Evolutionary conservation across 352 stramenopile genomes (phyloP).

Genomic region (Phytophthora ramorum): DNA sequence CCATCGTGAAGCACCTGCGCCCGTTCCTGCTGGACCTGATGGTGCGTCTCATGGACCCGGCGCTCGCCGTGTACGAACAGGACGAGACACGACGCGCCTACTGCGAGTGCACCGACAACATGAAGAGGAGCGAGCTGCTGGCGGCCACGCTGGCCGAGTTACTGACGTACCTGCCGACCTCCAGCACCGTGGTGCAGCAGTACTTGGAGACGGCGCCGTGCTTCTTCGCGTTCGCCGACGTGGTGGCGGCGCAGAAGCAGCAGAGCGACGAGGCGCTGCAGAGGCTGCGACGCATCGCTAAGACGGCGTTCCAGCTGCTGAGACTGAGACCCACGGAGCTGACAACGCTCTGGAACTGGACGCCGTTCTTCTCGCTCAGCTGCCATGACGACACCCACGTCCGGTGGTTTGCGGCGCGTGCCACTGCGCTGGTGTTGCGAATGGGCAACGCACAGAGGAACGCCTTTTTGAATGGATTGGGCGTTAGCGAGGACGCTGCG

Average conservation of each 20-base stretch:
- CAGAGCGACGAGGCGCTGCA: constrained; percentile 35
- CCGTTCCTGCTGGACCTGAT: constrained; percentile 80
- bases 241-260: constrained; percentile 49
- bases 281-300: constrained; percentile 64
- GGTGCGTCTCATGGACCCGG: constrained; percentile 64
- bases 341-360: constrained; percentile 81
- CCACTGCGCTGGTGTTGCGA: constrained; percentile 64
- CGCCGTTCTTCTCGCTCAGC: constrained; percentile 79
- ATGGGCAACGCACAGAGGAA: constrained; percentile 77
- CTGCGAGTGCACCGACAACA: constrained; percentile 49
- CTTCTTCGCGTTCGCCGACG: constrained; percentile 79
- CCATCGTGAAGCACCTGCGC: constrained; percentile 66
- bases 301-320: constrained; percentile 67
- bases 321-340: constrained; percentile 60
- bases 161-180: constrained; percentile 60
- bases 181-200: constrained; percentile 63
- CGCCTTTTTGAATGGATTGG: constrained; percentile 62
- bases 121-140: constrained; percentile 61
- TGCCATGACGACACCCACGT: constrained; percentile 68
- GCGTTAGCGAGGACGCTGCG: constrained; percentile 55
- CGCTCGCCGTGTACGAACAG: constrained; percentile 52
- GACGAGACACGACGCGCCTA: constrained; percentile 8
- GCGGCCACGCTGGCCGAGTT: constrained; percentile 62
- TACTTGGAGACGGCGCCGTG: constrained; percentile 70
- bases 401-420: constrained; percentile 70